A percentile compares a stretch with the other conserved stretches of the same genome.
Conservation (phyloP, 176 grass and related monocot species). For the Avena atlantica region DNA sequence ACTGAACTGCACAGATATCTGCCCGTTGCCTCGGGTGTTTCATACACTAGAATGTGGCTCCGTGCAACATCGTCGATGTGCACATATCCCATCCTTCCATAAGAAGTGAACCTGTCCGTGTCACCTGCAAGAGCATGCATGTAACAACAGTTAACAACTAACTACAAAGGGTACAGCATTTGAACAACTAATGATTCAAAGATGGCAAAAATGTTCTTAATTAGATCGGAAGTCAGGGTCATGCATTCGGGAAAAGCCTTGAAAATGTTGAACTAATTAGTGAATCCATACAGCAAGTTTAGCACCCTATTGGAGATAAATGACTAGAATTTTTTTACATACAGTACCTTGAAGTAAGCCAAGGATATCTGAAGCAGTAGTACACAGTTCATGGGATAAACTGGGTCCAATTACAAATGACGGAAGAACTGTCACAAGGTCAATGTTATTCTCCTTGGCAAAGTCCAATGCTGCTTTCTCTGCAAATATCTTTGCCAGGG, state of each 20-base stretch:
- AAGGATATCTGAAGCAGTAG: slow-evolving; percentile 80
- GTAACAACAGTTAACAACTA: not conserved
- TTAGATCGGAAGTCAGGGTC: not conserved
- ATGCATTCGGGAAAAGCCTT: not conserved
- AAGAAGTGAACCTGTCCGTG: slow-evolving; percentile 66
- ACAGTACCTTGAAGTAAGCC: slow-evolving; percentile 73
- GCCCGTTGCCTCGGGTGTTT: slow-evolving; percentile 60
- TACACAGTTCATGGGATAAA: slow-evolving; percentile 66
- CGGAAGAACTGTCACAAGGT: slow-evolving; percentile 89
- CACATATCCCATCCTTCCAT: slow-evolving; percentile 95
- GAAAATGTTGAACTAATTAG: not conserved
- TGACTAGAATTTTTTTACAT: not conserved
- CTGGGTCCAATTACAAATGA: slow-evolving; percentile 84
- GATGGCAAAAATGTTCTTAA: not conserved
- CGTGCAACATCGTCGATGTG: slow-evolving; percentile 85
- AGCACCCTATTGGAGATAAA: slow-evolving; percentile 2
- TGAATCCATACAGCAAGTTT: not conserved
- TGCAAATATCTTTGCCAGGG: slow-evolving; percentile 83
- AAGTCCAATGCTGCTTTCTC: slow-evolving; percentile 95
- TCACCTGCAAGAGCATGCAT: slow-evolving; percentile 61
- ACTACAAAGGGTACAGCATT: not conserved
- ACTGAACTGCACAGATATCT: slow-evolving; percentile 84
- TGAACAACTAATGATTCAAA: not conserved
- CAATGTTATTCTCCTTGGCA: slow-evolving; percentile 74
- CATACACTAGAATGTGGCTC: slow-evolving; percentile 88